These are phyloP conservation scores for Prinsepia uniflora DNA, from an alignment of 306 rosid genomes.

Conservation along the genomic window DNA sequence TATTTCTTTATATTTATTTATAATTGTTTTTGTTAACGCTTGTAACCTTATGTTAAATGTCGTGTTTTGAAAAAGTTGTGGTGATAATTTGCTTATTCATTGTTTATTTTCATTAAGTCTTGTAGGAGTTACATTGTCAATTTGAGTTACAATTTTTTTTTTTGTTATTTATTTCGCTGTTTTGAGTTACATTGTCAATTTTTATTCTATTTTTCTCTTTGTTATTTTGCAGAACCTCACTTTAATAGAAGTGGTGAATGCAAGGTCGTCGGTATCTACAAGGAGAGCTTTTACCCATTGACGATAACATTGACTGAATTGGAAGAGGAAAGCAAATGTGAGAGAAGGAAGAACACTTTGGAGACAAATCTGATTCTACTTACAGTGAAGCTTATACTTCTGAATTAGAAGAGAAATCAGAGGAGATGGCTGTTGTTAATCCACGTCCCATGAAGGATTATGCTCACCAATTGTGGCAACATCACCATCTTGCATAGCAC, in stretches of 20 bases:
- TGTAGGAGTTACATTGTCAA: too few species aligned
- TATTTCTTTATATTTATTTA: too few species aligned
- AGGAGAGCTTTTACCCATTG: neutral
- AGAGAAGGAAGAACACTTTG: neutral
- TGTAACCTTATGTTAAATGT: too few species aligned
- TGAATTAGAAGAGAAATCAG: neutral
- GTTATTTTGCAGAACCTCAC: too few species aligned
- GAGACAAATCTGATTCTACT: neutral
- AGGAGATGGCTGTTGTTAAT: neutral
- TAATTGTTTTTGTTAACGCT: too few species aligned
- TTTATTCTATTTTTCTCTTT: too few species aligned
- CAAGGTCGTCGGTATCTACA: neutral
- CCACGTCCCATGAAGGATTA: neutral
- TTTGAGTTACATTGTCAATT: too few species aligned
- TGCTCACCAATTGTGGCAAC: neutral
- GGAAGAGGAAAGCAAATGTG: neutral
- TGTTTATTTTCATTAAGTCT: too few species aligned
- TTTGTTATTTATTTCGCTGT: accelerated
- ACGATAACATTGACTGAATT: too few species aligned
- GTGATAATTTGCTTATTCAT: too few species aligned
- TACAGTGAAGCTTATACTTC: neutral
- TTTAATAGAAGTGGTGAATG: neutral
- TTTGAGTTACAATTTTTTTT: accelerated
- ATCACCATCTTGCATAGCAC: neutral
- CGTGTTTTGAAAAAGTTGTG: too few species aligned